phyloP scores from a whole-genome alignment of 371 early-diverging fungal genomes.

The Haplosporangium sp. region DNA sequence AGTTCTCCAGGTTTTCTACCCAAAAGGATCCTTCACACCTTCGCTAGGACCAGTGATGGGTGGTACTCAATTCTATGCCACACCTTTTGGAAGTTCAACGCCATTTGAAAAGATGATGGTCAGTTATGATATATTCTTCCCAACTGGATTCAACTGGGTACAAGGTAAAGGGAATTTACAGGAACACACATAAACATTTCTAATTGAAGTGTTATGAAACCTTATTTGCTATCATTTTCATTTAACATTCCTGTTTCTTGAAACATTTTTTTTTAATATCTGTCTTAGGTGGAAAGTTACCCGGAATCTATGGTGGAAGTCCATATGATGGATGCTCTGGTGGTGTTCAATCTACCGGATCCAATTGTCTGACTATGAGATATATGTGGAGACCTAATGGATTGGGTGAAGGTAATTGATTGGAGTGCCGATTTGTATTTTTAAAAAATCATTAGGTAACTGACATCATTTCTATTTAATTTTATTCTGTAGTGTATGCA shows the following conservation, averaged over 20 bases:
- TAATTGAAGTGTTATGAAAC: not conserved
- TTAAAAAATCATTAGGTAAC: too few relatives aligned
- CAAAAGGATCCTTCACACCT: conserved; percentile 62
- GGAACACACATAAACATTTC: not conserved
- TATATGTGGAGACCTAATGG: conserved; percentile 64
- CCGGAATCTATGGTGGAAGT: conserved; percentile 55
- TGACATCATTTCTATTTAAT: conserved; percentile 1
- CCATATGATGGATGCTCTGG: conserved; percentile 63
- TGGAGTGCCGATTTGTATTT: not conserved
- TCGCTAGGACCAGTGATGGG: conserved; percentile 52
- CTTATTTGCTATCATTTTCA: conserved; percentile 10
- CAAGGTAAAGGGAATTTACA: conserved; percentile 46
- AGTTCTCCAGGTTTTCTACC: conserved; percentile 59
- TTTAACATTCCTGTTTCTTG: not conserved
- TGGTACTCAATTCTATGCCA: conserved; percentile 62
- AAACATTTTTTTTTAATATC: not conserved
- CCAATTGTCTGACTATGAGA: conserved; percentile 61
- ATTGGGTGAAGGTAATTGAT: conserved; percentile 54
- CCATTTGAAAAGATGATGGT: conserved; percentile 56
- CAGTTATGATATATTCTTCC: conserved; percentile 68
- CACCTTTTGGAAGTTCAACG: conserved; percentile 60
- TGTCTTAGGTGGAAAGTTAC: conserved; percentile 44
- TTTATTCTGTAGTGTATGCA: conserved; percentile 53
- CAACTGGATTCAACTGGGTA: conserved; percentile 64
- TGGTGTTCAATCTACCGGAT: conserved; percentile 59